A percentile compares a stretch with the other conserved stretches of the same genome.
Conservation (phyloP, 768 basidiomycete species). For the Boletus rex-veris region DNA sequence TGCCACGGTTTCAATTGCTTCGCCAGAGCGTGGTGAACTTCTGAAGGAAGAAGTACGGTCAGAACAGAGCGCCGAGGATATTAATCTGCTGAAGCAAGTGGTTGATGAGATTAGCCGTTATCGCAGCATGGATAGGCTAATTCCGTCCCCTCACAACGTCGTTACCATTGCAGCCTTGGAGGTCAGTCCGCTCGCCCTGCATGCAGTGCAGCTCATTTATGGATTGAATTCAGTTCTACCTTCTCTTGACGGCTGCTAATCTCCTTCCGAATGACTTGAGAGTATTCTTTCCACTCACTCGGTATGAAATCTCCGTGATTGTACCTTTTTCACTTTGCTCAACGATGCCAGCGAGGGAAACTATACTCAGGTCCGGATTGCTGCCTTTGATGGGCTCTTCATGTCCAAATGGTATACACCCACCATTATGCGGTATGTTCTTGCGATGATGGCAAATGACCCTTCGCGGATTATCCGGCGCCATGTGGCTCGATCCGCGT, state of each 20-base stretch:
- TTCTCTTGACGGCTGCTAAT: constrained; percentile 71
- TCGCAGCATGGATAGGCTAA: constrained; percentile 90
- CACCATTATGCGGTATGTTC: constrained; percentile 81
- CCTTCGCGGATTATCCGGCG: constrained; percentile 78
- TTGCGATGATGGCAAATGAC: constrained; percentile 84
- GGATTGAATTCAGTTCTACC: constrained; percentile 57
- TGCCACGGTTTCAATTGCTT: constrained; percentile 69
- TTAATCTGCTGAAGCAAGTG: constrained; percentile 67
- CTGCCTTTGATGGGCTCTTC: constrained; percentile 93
- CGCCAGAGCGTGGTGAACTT: constrained; percentile 79
- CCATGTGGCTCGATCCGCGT: constrained; percentile 81
- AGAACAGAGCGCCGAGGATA: constrained; percentile 67
- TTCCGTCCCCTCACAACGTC: constrained; percentile 91
- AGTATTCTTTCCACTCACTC: constrained; percentile 82
- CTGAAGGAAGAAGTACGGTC: constrained; percentile 62
- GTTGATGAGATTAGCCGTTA: constrained; percentile 85
- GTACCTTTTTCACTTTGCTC: constrained; percentile 3
- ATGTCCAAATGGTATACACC: constrained; percentile 84
- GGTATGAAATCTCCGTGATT: constrained; percentile 46
- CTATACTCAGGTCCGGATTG: constrained; percentile 84
- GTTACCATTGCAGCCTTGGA: constrained; percentile 89
- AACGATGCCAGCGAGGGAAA: constrained; percentile 75
- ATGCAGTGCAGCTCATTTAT: constrained; percentile 5
- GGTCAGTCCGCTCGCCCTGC: constrained; percentile 44
- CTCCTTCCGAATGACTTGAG: constrained; percentile 74